Conservation (phyloP, 192 early-diverging fungal species). For the Gaertneriomyces semiglobifer region DNA sequence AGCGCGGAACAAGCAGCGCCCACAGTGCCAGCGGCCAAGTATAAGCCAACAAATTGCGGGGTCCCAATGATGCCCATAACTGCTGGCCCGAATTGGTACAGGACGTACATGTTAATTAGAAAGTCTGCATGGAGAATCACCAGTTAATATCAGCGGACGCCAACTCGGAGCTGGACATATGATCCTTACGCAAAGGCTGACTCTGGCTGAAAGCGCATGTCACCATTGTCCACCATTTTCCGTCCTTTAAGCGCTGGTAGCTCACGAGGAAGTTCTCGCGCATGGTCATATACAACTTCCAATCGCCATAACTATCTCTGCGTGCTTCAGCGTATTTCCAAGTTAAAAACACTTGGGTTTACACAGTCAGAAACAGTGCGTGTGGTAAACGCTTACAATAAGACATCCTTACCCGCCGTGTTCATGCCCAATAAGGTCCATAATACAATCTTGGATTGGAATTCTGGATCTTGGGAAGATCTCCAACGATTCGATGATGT, state of each 20-base stretch:
- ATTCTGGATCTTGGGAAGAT: background rate
- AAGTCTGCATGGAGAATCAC: conserved; percentile 9
- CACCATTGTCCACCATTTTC: conserved; percentile 37
- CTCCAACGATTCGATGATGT: background rate
- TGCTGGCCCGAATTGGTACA: conserved; percentile 34
- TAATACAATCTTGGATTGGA: conserved; percentile 17
- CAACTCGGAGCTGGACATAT: background rate
- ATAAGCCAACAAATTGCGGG: conserved; percentile 34
- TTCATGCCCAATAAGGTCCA: conserved; percentile 34
- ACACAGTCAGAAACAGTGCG: background rate
- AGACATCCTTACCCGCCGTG: conserved; percentile 11
- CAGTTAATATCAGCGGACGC: background rate
- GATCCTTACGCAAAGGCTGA: conserved; percentile 31
- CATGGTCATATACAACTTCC: conserved; percentile 20
- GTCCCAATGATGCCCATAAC: conserved; percentile 31
- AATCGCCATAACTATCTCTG: conserved; percentile 17
- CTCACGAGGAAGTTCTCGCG: conserved; percentile 33
- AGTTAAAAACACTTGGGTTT: conserved; percentile 30
- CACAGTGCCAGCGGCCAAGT: conserved; percentile 31
- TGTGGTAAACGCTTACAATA: background rate
- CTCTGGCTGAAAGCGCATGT: conserved; percentile 36
- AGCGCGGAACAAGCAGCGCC: conserved; percentile 22
- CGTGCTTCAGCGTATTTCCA: conserved; percentile 32
- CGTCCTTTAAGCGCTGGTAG: conserved; percentile 17
- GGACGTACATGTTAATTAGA: conserved; percentile 41